A percentile compares a stretch with the other conserved stretches of the same genome.
Evolutionary conservation across 148 eudicot genomes (phyloP).

Genomic region (Chenopodium quinoa): DNA sequence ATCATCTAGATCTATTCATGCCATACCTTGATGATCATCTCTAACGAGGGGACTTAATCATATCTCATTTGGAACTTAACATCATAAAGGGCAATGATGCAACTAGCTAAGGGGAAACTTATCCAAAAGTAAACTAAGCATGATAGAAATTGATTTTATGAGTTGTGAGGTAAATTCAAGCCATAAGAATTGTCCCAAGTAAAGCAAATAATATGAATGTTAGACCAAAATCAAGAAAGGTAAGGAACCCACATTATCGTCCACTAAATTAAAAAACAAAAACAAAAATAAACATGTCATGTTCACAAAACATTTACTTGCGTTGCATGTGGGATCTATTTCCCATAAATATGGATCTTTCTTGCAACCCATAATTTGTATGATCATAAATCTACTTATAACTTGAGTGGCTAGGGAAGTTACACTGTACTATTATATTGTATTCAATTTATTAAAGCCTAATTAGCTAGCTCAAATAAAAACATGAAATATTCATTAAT

Average conservation of each 20-base stretch:
- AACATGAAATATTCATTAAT: background rate
- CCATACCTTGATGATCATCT: too few relatives aligned
- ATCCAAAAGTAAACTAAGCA: background rate
- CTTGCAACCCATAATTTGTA: slow-evolving; percentile 5
- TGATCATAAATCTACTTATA: background rate
- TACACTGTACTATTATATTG: background rate
- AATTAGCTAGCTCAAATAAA: background rate
- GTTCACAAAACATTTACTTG: slow-evolving; percentile 18
- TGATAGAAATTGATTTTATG: background rate
- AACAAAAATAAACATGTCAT: slow-evolving; percentile 14
- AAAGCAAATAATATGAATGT: slow-evolving; percentile 2
- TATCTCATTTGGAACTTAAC: too few relatives aligned
- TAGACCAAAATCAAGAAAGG: slow-evolving; percentile 6
- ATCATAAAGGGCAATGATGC: too few relatives aligned
- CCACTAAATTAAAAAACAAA: background rate
- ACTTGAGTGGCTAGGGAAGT: slow-evolving; percentile 28
- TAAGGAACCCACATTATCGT: slow-evolving; percentile 17
- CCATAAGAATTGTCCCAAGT: slow-evolving; percentile 2
- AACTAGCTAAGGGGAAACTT: background rate
- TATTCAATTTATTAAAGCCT: too few relatives aligned
- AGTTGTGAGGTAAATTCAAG: slow-evolving; percentile 6
- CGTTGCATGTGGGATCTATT: slow-evolving; percentile 9
- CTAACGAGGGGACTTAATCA: too few relatives aligned
- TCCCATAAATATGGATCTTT: slow-evolving; percentile 6
- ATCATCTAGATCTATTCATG: too few relatives aligned